phyloP scores from a whole-genome alignment of 2,329 filamentous ascomycete species.

The Colletotrichum coccodes region DNA sequence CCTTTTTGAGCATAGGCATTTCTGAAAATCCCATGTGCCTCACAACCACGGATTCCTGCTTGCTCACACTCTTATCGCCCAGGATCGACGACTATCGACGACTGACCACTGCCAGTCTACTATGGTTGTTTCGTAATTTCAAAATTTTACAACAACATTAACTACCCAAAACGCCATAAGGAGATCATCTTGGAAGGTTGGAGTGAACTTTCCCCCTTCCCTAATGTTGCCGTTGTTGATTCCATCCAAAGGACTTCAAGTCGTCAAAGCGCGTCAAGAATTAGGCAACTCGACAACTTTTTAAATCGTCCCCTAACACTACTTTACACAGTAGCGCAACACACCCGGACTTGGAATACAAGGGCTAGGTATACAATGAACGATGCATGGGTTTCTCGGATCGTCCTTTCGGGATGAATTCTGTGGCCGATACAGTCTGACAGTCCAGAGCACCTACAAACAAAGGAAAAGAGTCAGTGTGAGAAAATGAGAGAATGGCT shows the following conservation, averaged over 20 bases:
- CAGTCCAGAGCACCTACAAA: neutral
- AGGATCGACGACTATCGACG: neutral
- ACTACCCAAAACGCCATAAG: too few species aligned
- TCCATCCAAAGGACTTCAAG: neutral
- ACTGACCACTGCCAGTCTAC: neutral
- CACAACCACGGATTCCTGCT: conserved; percentile 2
- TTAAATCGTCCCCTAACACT: too few species aligned
- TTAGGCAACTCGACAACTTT: neutral
- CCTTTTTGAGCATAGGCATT: conserved; percentile 11
- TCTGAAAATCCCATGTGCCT: conserved; percentile 19
- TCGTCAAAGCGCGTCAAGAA: neutral
- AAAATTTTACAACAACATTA: too few species aligned
- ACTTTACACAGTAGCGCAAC: too few species aligned
- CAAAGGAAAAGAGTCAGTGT: neutral
- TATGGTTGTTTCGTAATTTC: too few species aligned
- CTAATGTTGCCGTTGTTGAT: neutral
- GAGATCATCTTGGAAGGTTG: neutral
- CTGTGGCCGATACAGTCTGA: neutral
- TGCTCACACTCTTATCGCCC: neutral
- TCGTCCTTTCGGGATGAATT: neutral
- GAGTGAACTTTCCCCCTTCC: neutral
- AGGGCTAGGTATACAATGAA: neutral
- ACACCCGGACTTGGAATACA: neutral
- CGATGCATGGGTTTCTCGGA: neutral
- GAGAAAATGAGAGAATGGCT: neutral